Conservation (phyloP, 108 stramenopile genomes). For the Skeletonema costatum region DNA sequence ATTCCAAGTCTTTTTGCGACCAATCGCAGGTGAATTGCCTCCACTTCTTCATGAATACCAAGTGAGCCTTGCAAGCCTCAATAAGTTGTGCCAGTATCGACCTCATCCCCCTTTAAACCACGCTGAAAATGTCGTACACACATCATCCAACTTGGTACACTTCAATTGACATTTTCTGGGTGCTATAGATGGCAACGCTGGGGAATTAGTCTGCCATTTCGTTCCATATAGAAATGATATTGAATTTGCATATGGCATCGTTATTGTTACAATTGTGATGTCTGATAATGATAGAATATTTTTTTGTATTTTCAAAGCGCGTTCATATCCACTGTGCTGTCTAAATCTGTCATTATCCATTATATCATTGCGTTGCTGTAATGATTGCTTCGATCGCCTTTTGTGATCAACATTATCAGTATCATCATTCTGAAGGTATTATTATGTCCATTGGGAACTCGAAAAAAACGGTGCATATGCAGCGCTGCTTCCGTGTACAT, state of each 20-base stretch:
- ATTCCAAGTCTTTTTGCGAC: conserved; percentile 59
- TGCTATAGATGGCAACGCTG: background rate
- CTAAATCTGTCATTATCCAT: conserved; percentile 10
- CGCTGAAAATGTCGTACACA: conserved; percentile 26
- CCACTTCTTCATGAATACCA: conserved; percentile 42
- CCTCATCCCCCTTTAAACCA: conserved; percentile 27
- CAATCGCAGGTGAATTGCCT: conserved; percentile 34
- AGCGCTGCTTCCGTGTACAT: background rate
- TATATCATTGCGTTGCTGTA: background rate
- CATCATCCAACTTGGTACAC: conserved; percentile 36
- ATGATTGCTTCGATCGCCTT: background rate
- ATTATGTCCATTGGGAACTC: conserved; percentile 7
- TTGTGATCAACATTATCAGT: background rate
- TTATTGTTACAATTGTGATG: background rate
- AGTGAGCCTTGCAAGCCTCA: conserved; percentile 49
- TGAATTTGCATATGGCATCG: background rate
- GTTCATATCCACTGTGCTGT: conserved; percentile 13
- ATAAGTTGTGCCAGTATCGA: conserved; percentile 53
- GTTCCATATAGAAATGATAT: background rate
- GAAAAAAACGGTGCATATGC: conserved; percentile 13
- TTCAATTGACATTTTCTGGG: conserved; percentile 3
- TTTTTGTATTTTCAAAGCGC: background rate
- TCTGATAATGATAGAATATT: background rate
- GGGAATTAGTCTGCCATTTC: background rate
- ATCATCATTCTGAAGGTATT: background rate